These are phyloP conservation scores for Globisporangium heterothallicum DNA, from an alignment of 352 stramenopile species.

Conservation along the genomic window DNA sequence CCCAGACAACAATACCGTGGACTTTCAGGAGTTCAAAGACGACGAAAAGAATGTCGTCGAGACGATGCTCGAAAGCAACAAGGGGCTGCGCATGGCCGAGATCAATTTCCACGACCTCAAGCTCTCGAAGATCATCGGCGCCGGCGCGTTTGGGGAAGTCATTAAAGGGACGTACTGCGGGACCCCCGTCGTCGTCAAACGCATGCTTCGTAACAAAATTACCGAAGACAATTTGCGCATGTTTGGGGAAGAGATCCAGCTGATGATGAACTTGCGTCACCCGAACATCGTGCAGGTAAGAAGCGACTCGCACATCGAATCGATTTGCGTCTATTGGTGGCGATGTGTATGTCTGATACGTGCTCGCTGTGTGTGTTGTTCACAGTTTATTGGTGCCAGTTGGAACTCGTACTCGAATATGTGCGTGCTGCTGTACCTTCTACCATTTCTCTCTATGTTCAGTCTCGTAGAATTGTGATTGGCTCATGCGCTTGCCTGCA, in stretches of 20 bases:
- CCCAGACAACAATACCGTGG: constrained; percentile 45
- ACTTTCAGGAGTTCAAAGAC: constrained; percentile 84
- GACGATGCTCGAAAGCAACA: constrained; percentile 86
- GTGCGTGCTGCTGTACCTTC: constrained; percentile 33
- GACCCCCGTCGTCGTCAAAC: constrained; percentile 85
- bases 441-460: too few relatives aligned
- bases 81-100: constrained; percentile 79
- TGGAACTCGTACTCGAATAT: constrained; percentile 92
- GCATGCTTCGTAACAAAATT: constrained; percentile 88
- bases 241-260: constrained; percentile 87
- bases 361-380: not conserved
- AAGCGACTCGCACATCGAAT: not conserved
- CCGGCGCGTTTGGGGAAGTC: constrained; percentile 80
- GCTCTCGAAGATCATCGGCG: constrained; percentile 84
- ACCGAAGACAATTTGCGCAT: constrained; percentile 85
- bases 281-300: constrained; percentile 81
- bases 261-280: constrained; percentile 89
- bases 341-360: not conserved
- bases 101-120: constrained; percentile 89
- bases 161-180: constrained; percentile 88
- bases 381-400: constrained; percentile 83
- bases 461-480: too few relatives aligned
- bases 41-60: constrained; percentile 85
- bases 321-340: not conserved
- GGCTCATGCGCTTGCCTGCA: too few relatives aligned